phyloP scores from a whole-genome alignment of 176 grass and related monocot genomes.

The Melocanna baccifera region DNA sequence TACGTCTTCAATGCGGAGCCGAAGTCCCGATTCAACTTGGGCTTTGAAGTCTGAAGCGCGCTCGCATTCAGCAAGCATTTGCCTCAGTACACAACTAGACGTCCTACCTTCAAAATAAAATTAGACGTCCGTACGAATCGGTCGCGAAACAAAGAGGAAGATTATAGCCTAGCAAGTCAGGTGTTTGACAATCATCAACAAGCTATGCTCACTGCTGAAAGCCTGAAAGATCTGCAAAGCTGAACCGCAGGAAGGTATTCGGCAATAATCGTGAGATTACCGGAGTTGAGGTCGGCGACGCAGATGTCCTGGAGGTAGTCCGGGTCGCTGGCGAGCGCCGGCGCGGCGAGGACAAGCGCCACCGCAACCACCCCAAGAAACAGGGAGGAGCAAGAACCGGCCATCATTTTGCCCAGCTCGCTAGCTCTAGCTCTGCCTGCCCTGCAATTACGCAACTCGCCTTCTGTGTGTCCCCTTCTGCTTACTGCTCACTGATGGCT shows the following conservation, averaged over 20 bases:
- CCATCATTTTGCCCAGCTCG: neutral
- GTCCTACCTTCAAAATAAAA: neutral
- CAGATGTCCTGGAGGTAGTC: slow-evolving; percentile 90
- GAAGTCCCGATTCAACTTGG: neutral
- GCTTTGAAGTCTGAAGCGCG: neutral
- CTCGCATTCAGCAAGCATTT: neutral
- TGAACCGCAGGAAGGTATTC: neutral
- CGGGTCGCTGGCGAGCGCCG: slow-evolving; percentile 54
- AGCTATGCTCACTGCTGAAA: neutral
- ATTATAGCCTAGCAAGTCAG: neutral
- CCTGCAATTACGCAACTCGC: neutral
- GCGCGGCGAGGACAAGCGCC: neutral
- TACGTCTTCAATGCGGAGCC: neutral
- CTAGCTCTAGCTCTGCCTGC: neutral
- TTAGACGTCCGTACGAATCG: neutral
- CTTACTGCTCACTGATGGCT: neutral
- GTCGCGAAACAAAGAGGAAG: neutral
- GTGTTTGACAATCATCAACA: neutral
- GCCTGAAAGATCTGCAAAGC: neutral
- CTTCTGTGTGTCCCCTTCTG: neutral
- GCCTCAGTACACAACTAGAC: neutral
- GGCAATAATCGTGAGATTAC: slow-evolving; percentile 19
- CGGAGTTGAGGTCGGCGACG: slow-evolving; percentile 66
- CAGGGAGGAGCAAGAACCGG: neutral
- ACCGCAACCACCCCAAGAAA: neutral